Base-by-base conservation (phyloP, 2,329 filamentous ascomycete genomes). In the Fusarium anthophilum region DNA sequence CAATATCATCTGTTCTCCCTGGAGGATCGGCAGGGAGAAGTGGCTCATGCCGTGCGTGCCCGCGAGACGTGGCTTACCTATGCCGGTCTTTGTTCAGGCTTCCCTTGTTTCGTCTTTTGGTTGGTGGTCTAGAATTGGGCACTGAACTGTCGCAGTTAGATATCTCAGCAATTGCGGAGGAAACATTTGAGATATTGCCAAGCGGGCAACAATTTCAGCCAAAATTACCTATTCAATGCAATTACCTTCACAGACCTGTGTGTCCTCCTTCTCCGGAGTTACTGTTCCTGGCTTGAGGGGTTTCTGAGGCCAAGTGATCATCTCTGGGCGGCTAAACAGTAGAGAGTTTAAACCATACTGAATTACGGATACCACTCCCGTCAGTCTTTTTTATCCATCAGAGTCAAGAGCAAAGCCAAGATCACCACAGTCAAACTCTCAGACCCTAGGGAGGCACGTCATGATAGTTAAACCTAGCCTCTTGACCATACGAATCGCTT, bases 31-130 rank as follows among this genome's bases (percentile, higher is more conserved):
- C 68, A 63, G 51, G 48, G 60, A 58, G 57, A 59, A 72, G 63
- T 77, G 74, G 72, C 72, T 70, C 57, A 65, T 64, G 71, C 61
- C 38, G 55, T 59, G 55, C 63, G 55, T 59, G 55, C 63, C 66
- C 58, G 47, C 43, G 47, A 68, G 75, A 69, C 75, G 73, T 77
- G 75, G 75, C 76, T 77, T 77, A n/a, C 43, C n/a, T 48, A 41
- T 61, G 65, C 47, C 28, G 56, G 72, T 55, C 62, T 50, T 63
- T 57, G 63, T 73, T 69, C 66, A 45, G 66, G 67, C 51, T 51
- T 45, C 54, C 60, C 57, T 62, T 62, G 66, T 63, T 75, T 72
- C 63, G 53, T 58, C 47, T 50, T 57, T 77, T 76, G 47, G 68
- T 50, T 54, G 50, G 55, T 63, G 63, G 63, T 54, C 67, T 47